Base-by-base conservation (phyloP, 73 alveolate species). In the Paramecium pentaurelia region DNA sequence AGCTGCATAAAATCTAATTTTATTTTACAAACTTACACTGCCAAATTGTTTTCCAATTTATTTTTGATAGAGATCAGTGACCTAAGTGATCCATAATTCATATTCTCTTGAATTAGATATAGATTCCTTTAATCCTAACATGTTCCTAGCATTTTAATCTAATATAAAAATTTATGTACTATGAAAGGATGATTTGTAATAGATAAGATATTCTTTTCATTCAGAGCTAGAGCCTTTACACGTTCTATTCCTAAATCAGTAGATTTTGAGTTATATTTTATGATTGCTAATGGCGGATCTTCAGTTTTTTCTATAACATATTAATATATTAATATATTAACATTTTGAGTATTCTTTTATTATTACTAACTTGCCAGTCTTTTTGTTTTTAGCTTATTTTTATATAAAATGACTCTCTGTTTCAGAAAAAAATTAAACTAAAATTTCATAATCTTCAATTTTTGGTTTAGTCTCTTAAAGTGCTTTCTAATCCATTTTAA, bases 111-210 rank as follows among this genome's bases (percentile, higher is more conserved):
- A 22, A 22, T 22, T 22, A 22, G 25, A 22, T 22, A 22, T 22
- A 22, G 25, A 22, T 0, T 22, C 25, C 25, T 22, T 22, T 22
- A 22, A 22, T 22, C 25, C 25, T 22, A 22, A 22, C 25, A 22
- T 22, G 25, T 22, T 22, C 99, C 99, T 37, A 68, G 18, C 94
- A 88, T 88, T 88, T 89, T 92, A 87, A 86, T 92, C 93, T 86
- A 86, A 54, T 47, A 6, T 59, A 18, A 20, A 44, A 36, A 38
- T 45, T 30, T 34, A 36, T 86, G 22, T 95, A 97, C 99, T 18
- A 97, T 86, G 96, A 98, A 98, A 12, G 99, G 99, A 95, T 99
- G 99, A 90, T 97, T 97, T 34, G 98, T 95, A 86, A 92, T 94
- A 4, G 99, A 95, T 91, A 99, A 93, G 34, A 99, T 96, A 22